Percentiles rank a stretch among this genome's conserved stretches.
Conservation (phyloP, 2,329 filamentous ascomycete species). For the Podosphaera xanthii region DNA sequence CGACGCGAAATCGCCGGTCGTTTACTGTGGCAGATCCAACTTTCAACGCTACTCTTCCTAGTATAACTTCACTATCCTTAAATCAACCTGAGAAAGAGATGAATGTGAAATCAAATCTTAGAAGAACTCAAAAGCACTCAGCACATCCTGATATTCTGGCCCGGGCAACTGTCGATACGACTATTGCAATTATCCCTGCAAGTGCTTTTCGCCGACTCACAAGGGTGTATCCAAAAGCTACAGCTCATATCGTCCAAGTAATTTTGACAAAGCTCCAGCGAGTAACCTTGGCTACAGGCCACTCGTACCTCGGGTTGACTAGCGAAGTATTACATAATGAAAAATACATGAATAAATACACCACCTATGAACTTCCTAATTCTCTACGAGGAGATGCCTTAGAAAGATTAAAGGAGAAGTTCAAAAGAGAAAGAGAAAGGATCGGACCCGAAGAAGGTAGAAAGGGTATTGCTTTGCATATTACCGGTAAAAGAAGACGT, state of each 20-base stretch:
- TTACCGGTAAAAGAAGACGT: conserved; percentile 40
- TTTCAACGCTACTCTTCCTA: conserved; percentile 23
- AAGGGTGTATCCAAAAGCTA: conserved; percentile 83
- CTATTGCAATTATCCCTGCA: conserved; percentile 92
- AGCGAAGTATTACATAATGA: conserved; percentile 84
- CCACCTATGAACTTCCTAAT: conserved; percentile 75
- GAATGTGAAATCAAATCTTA: conserved; percentile 17
- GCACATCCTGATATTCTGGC: conserved; percentile 93
- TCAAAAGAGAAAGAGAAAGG: conserved; percentile 61
- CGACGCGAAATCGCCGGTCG: conserved; percentile 24
- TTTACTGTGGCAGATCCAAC: conserved; percentile 15
- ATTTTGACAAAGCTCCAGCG: conserved; percentile 85
- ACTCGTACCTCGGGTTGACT: conserved; percentile 80
- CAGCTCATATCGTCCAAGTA: conserved; percentile 91
- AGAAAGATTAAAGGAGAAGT: conserved; percentile 77
- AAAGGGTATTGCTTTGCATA: conserved; percentile 91
- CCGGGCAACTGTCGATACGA: conserved; percentile 87
- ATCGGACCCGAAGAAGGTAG: conserved; percentile 58
- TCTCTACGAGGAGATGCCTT: conserved; percentile 67
- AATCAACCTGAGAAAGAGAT: conserved; percentile 21
- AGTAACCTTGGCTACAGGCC: conserved; percentile 82
- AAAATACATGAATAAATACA: conserved; percentile 81
- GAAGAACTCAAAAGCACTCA: conserved; percentile 37
- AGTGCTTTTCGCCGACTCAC: conserved; percentile 87
- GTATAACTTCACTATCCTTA: conserved; percentile 54